Evolutionary conservation across 2,329 filamentous ascomycete species (phyloP), one percentile per base, ranked within the genome.

Genomic region (Metarhizium brunneum): DNA sequence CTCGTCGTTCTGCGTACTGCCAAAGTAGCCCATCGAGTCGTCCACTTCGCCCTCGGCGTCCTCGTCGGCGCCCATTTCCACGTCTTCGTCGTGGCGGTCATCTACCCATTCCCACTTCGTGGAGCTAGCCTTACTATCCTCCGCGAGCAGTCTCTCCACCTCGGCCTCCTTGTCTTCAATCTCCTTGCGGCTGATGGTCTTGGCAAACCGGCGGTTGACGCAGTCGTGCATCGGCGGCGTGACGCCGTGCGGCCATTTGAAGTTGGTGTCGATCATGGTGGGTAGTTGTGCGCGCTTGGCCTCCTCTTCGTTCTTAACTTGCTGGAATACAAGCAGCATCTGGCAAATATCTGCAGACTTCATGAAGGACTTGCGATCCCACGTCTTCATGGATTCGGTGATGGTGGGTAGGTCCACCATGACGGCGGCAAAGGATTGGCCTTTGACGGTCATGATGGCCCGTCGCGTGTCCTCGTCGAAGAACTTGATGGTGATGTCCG

Each of bases 311-410:
- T 71, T 85, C 50, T 76, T 73, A 18, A 92, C 86, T 36, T 72
- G 76, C 8, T 87, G 85, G 56, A 91, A 82, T 1, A 92, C 88
- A 7, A 95, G 74, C 40, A 95, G 79, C 88, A 96, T 95, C 73
- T 95, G 90, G 62, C 87, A 90, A 38, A 95, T 83, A 66, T 96
- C 91, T 36, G 88, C 87, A 8, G 88, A 88, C 73, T 96, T 96
- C 76, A 92, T 90, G 76, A 92, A 90, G 18, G 85, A 82, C 65
- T 88, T 90, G 65, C 86, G 86, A 68, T 95, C 91, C 88, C 90
- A 96, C 57, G 88, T 92, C 76, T 96, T 96, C 87, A 94, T 91
- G 7, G 85, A 87, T 68, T 96, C 91, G 5, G 92, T 85, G 56
- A 96, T 88, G 57, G 88, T 94, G 0, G 91, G 91, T 36, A 96